Percentiles rank a stretch among this genome's conserved stretches.
Conservation (phyloP, 768 basidiomycete species). For the Termitomyces bulborhizus region DNA sequence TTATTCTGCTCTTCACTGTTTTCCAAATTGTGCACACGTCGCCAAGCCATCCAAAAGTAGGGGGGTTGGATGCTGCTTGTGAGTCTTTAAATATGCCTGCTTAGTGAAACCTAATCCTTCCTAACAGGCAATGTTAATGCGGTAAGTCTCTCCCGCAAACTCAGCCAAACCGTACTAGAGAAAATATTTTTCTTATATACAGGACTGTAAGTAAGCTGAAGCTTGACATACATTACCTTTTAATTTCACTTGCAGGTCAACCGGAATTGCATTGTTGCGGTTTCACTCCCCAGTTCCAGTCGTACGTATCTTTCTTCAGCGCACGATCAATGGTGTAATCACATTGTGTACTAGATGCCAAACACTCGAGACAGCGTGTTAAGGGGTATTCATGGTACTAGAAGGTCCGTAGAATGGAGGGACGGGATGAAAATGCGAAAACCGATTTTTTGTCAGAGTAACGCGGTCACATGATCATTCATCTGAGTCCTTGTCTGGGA, state of each 20-base stretch:
- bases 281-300: neutral
- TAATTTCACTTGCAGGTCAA: neutral
- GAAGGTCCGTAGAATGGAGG: too few species aligned
- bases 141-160: neutral
- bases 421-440: too few species aligned
- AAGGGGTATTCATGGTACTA: neutral
- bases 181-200: neutral
- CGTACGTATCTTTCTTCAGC: neutral
- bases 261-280: constrained; percentile 5
- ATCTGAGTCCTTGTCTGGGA: too few species aligned
- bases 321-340: neutral
- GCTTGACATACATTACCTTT: neutral
- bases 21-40: neutral
- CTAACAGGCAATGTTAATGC: neutral
- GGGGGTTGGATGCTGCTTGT: constrained; percentile 4
- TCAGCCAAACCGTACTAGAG: neutral
- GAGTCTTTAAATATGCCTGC: neutral
- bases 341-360: neutral
- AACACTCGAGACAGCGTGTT: constrained; percentile 7
- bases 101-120: neutral
- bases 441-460: too few species aligned
- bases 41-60: neutral
- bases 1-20: neutral
- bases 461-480: too few species aligned
- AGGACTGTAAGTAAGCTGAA: constrained; percentile 4